Percentiles rank a stretch among this genome's conserved stretches.
Evolutionary conservation across 768 basidiomycete genomes (phyloP).

Genomic region (Amanita muscaria): DNA sequence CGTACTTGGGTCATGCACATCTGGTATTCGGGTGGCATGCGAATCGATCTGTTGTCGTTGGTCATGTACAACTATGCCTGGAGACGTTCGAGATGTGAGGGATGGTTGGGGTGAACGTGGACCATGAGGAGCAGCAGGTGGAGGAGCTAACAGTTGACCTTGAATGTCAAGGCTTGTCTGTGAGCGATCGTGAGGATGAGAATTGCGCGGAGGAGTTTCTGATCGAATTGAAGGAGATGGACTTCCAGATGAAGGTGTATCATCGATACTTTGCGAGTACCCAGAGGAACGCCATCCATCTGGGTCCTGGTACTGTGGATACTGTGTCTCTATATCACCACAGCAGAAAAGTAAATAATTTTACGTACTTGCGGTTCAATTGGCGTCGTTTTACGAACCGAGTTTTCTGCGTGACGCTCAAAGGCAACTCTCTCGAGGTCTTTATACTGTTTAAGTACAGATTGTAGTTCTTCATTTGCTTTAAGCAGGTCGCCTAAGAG

Average conservation of each 20-base stretch:
- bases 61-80: slow-evolving; percentile 31
- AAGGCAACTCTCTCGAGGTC: slow-evolving; percentile 64
- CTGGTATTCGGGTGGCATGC: slow-evolving; percentile 7
- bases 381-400: slow-evolving; percentile 58
- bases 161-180: slow-evolving; percentile 14
- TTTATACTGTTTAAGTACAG: slow-evolving; percentile 65
- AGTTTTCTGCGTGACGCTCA: slow-evolving; percentile 57
- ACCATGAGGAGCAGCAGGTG: slow-evolving; percentile 60
- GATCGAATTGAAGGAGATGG: slow-evolving; percentile 35
- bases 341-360: not conserved
- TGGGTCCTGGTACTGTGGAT: slow-evolving; percentile 29
- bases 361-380: slow-evolving; percentile 57
- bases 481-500: slow-evolving; percentile 64
- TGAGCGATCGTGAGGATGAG: slow-evolving; percentile 11
- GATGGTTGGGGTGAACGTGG: slow-evolving; percentile 52
- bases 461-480: slow-evolving; percentile 64
- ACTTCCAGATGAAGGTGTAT: slow-evolving; percentile 32
- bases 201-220: slow-evolving; percentile 27
- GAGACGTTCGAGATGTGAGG: slow-evolving; percentile 58
- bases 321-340: slow-evolving; percentile 10
- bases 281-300: slow-evolving; percentile 11
- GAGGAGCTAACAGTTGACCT: slow-evolving; percentile 41
- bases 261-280: slow-evolving; percentile 14
- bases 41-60: not conserved
- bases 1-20: slow-evolving; percentile 15